Conservation (phyloP, 169 alveolate species). For the Plasmodium sp. region DNA sequence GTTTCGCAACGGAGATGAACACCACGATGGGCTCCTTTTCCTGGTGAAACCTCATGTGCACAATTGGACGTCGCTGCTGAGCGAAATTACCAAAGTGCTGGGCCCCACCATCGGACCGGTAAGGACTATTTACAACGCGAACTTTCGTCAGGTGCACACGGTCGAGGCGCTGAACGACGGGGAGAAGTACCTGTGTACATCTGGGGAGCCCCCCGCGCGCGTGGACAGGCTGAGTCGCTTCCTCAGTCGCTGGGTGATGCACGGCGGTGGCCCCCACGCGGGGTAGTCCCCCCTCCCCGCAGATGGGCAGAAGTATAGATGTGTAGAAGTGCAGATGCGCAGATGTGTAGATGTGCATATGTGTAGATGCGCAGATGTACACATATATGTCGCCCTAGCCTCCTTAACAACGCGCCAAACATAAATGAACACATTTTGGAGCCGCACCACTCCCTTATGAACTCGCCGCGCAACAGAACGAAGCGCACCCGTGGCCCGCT, state of each 20-base stretch:
- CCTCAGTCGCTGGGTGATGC: constrained; percentile 88
- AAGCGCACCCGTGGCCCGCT: neutral
- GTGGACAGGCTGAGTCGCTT: constrained; percentile 85
- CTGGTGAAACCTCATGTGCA: constrained; percentile 86
- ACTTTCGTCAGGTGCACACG: constrained; percentile 80
- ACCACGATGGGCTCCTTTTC: constrained; percentile 89
- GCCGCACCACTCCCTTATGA: neutral
- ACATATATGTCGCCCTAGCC: neutral
- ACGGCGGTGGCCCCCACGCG: constrained; percentile 11
- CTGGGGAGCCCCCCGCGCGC: constrained; percentile 90
- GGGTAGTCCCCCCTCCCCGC: neutral
- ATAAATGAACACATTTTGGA: neutral
- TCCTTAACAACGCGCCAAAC: neutral
- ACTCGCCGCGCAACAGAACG: neutral
- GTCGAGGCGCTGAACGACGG: constrained; percentile 90
- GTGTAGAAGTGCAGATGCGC: too few species aligned
- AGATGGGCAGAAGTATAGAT: neutral
- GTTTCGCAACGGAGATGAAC: constrained; percentile 92
- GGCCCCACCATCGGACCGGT: constrained; percentile 89
- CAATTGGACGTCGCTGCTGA: constrained; percentile 81
- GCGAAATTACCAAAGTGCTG: constrained; percentile 86
- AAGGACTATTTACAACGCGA: constrained; percentile 89
- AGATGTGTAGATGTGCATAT: too few species aligned
- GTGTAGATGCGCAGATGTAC: too few species aligned
- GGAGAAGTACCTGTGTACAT: constrained; percentile 90